Conservation (phyloP, 805 yeast genomes). For the Metschnikowia gelsemii region DNA sequence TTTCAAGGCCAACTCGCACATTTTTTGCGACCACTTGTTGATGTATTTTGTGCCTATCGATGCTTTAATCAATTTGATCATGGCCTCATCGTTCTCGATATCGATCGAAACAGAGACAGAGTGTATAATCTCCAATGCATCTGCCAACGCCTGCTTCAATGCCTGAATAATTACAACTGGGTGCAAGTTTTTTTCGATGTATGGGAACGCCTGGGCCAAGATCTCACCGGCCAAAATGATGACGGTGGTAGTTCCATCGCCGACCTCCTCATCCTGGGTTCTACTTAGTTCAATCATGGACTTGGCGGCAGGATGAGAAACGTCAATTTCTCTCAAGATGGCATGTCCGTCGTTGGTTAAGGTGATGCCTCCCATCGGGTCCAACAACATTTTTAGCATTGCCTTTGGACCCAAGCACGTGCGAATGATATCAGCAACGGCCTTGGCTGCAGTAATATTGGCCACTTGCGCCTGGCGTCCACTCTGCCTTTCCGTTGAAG, state of each 20-base stretch:
- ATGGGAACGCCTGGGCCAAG: conserved; percentile 91
- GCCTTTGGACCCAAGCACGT: conserved; percentile 99
- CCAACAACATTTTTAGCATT: conserved; percentile 95
- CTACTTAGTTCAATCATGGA: conserved; percentile 95
- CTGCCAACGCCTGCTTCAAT: conserved; percentile 82
- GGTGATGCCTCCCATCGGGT: conserved; percentile 96
- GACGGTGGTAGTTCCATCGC: conserved; percentile 98
- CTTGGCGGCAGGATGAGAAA: conserved; percentile 98
- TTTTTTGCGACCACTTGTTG: conserved; percentile 82
- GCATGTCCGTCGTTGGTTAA: conserved; percentile 99
- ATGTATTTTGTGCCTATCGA: conserved; percentile 96
- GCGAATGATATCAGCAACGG: conserved; percentile 95
- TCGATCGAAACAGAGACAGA: conserved; percentile 83
- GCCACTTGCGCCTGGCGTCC: conserved; percentile 97
- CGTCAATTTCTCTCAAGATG: conserved; percentile 93
- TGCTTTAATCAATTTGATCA: conserved; percentile 82
- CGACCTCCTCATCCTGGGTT: conserved; percentile 98
- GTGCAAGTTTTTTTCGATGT: conserved; percentile 91
- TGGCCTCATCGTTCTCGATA: conserved; percentile 75
- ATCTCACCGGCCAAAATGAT: conserved; percentile 97
- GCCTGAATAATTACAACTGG: conserved; percentile 97
- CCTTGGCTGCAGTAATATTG: conserved; percentile 98
- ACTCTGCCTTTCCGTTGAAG: conserved; percentile 87
- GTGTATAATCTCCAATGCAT: conserved; percentile 86
- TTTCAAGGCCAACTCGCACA: conserved; percentile 83